Evolutionary conservation across 1,284 basidiomycete genomes (phyloP).

Genomic region (Moniliophthora roreri): DNA sequence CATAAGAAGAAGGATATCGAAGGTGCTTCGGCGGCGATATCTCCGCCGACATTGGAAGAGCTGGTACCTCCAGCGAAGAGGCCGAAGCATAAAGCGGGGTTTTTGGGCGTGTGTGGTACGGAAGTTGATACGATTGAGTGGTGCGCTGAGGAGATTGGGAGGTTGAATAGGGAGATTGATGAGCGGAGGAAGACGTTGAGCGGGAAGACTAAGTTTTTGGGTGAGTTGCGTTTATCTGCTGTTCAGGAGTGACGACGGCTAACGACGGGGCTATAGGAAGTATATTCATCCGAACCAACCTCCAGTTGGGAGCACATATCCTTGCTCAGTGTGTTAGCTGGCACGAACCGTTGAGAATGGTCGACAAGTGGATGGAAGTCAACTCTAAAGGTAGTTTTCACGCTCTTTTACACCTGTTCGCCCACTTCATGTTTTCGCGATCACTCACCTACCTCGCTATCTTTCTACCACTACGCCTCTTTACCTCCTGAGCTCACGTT

Average conservation of each 20-base stretch:
- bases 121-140: conserved; percentile 79
- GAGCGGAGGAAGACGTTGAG: conserved; percentile 22
- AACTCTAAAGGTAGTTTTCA: conserved; percentile 49
- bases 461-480: too few species aligned
- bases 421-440: too few species aligned
- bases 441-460: too few species aligned
- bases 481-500: too few species aligned
- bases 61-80: conserved; percentile 55
- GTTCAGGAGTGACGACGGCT: conserved; percentile 44
- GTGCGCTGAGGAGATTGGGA: conserved; percentile 45
- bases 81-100: conserved; percentile 60
- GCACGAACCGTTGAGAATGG: conserved; percentile 61
- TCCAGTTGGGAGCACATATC: conserved; percentile 77
- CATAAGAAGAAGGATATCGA: conserved; percentile 24
- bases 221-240: conserved; percentile 38
- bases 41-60: conserved; percentile 38
- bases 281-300: conserved; percentile 79
- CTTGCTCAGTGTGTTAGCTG: conserved; percentile 61
- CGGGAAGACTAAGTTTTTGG: conserved; percentile 53
- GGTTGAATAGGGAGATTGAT: not conserved
- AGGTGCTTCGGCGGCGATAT: not conserved
- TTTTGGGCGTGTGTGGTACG: conserved; percentile 58
- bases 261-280: conserved; percentile 59
- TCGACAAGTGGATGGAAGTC: conserved; percentile 64
- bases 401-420: too few species aligned